These are phyloP conservation scores for Babesia ovata DNA, from an alignment of 169 alveolate genomes.

Conservation along the genomic window DNA sequence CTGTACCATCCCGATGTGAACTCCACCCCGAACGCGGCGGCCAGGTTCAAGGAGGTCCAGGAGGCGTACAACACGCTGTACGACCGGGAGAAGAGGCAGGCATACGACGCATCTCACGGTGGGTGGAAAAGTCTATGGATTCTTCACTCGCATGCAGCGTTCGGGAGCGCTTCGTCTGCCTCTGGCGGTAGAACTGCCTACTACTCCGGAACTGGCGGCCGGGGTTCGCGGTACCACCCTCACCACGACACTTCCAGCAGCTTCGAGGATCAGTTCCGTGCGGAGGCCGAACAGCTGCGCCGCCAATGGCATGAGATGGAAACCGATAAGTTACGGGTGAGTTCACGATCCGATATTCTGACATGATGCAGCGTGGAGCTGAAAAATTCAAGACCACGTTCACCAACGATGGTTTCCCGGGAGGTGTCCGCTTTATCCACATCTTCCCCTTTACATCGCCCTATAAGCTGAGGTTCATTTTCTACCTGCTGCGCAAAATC, in stretches of 20 bases:
- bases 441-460: constrained; percentile 17
- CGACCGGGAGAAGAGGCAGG: constrained; percentile 75
- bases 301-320: constrained; percentile 72
- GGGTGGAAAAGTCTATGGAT: neutral
- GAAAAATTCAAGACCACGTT: constrained; percentile 30
- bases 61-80: constrained; percentile 87
- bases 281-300: constrained; percentile 69
- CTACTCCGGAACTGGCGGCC: constrained; percentile 17
- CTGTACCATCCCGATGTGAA: constrained; percentile 91
- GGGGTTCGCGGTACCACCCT: constrained; percentile 31
- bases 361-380: constrained; percentile 38
- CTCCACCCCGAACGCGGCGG: constrained; percentile 79
- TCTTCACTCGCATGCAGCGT: constrained; percentile 13
- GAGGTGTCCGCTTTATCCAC: constrained; percentile 4
- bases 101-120: constrained; percentile 59
- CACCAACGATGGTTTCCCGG: constrained; percentile 1
- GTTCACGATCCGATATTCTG: neutral
- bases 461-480: constrained; percentile 33
- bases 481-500: constrained; percentile 44
- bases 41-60: constrained; percentile 84
- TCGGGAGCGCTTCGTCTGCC: constrained; percentile 28
- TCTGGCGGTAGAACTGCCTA: constrained; percentile 7
- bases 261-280: constrained; percentile 68
- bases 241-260: constrained; percentile 41
- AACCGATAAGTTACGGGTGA: constrained; percentile 56